phyloP scores from a whole-genome alignment of 1,284 basidiomycete species.

The Apiotrichum veenhuisii region DNA sequence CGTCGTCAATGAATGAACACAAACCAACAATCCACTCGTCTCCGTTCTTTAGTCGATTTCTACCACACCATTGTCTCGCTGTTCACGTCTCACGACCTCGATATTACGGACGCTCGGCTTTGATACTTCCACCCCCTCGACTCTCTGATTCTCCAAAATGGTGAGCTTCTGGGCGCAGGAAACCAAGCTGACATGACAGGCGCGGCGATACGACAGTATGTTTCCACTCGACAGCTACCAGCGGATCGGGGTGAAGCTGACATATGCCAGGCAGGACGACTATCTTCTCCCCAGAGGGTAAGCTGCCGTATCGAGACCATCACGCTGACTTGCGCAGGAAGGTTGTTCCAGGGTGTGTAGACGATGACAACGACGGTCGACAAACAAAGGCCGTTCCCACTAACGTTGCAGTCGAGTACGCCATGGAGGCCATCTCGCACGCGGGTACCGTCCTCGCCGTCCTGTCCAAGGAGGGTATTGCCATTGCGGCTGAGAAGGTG shows the following conservation, averaged over 20 bases:
- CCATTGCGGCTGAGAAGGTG: slow-evolving; percentile 92
- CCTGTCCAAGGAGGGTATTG: slow-evolving; percentile 91
- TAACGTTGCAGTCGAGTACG: slow-evolving; percentile 78
- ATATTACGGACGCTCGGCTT: not conserved
- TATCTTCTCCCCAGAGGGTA: slow-evolving; percentile 93
- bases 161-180: slow-evolving; percentile 16
- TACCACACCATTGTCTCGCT: not conserved
- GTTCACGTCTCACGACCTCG: not conserved
- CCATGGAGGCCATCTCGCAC: slow-evolving; percentile 97
- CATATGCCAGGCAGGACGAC: slow-evolving; percentile 61
- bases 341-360: slow-evolving; percentile 74
- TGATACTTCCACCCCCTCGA: not conserved
- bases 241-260: not conserved
- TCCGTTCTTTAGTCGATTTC: not conserved
- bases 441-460: slow-evolving; percentile 93
- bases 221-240: not conserved
- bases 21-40: not conserved
- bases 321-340: slow-evolving; percentile 58
- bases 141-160: slow-evolving; percentile 20
- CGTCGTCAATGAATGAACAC: not conserved
- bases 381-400: slow-evolving; percentile 2
- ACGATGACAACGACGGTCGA: not conserved
- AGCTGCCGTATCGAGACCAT: slow-evolving; percentile 29
- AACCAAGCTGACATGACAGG: slow-evolving; percentile 53
- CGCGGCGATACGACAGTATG: slow-evolving; percentile 85